Conservation (phyloP, 768 basidiomycete genomes). For the Lactarius vividus region DNA sequence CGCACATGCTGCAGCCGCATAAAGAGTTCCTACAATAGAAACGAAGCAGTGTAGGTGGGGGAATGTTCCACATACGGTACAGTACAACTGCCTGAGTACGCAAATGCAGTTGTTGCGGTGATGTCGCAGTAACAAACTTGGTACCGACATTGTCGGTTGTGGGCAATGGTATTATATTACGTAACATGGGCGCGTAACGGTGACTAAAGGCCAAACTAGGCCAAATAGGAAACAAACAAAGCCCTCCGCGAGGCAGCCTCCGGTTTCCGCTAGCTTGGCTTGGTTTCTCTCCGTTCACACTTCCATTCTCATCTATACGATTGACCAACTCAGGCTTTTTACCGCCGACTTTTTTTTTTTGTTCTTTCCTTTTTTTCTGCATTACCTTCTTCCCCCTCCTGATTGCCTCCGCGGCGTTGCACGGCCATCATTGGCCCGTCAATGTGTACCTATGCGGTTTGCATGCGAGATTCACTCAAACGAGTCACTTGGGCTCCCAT, state of each 20-base stretch:
- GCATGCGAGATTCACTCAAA: neutral
- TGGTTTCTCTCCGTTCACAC: neutral
- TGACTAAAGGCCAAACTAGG: neutral
- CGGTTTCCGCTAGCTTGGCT: neutral
- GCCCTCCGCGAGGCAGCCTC: neutral
- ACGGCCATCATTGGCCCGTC: neutral
- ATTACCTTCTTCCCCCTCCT: neutral
- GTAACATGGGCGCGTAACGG: neutral
- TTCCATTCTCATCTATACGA: conserved; percentile 1
- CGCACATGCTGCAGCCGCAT: neutral
- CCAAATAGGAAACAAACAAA: neutral
- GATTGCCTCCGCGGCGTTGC: neutral
- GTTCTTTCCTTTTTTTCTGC: neutral
- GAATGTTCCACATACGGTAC: neutral
- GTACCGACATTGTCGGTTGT: neutral
- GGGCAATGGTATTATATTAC: neutral
- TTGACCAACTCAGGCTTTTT: neutral
- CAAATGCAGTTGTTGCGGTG: conserved; percentile 2
- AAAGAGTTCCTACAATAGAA: neutral
- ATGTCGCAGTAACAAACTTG: neutral
- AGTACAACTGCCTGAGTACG: neutral
- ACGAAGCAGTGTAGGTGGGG: neutral
- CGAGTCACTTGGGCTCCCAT: neutral
- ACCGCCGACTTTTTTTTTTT: conserved; percentile 2
- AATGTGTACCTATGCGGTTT: neutral